phyloP scores from a whole-genome alignment of 768 basidiomycete species.

The Lanmaoa pseudosensibilis region DNA sequence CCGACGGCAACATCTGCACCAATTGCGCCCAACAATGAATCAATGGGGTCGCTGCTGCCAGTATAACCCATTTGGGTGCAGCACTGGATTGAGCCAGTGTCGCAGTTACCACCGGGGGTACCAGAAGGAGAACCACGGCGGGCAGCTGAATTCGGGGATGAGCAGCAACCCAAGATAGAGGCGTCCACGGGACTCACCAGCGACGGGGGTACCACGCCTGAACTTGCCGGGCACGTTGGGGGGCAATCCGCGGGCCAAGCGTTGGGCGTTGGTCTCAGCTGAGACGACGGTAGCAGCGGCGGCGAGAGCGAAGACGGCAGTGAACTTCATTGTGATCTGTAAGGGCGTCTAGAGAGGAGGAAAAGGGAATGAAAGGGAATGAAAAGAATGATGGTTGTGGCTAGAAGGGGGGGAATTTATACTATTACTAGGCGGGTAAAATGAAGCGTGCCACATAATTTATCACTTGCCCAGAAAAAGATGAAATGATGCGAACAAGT shows the following conservation, averaged over 20 bases:
- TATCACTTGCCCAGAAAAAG: no score
- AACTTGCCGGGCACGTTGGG: constrained; percentile 42
- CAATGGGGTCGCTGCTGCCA: neutral
- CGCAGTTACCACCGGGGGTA: constrained; percentile 28
- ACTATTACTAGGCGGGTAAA: neutral
- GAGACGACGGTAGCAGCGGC: constrained; percentile 39
- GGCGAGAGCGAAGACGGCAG: constrained; percentile 36
- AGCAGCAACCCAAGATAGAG: neutral
- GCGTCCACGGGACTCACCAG: constrained; percentile 27
- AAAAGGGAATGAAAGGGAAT: no score
- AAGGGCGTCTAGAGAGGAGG: neutral
- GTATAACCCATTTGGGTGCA: constrained; percentile 6
- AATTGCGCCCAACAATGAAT: neutral
- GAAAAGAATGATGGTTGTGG: no score
- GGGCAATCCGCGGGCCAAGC: constrained; percentile 53
- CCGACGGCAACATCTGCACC: rapidly evolving
- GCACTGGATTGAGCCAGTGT: constrained; percentile 19
- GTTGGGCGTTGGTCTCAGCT: constrained; percentile 51
- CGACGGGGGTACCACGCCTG: constrained; percentile 33
- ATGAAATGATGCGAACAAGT: neutral
- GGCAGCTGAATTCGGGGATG: constrained; percentile 35
- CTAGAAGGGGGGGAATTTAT: constrained; percentile 11
- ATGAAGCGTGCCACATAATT: no score
- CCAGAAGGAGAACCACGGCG: constrained; percentile 38
- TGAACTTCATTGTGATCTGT: constrained; percentile 29